Base-by-base conservation (phyloP, 208 protist species). In the Wallacemonas rigidus region DNA sequence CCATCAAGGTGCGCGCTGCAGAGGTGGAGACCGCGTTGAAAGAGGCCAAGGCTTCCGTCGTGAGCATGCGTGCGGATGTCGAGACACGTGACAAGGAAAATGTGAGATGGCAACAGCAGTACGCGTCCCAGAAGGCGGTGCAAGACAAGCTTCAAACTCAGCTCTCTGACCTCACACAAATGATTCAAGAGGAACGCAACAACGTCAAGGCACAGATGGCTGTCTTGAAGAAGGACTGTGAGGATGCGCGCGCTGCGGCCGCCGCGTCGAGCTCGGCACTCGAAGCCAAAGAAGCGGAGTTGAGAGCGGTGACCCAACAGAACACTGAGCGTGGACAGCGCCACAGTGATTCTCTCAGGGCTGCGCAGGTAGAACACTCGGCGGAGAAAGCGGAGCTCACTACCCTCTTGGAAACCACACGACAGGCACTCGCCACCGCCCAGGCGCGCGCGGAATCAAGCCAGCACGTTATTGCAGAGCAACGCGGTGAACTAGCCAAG, bases 1-100 rank as follows among this genome's bases (percentile, higher is more conserved):
- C 60, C n/a, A 65, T 65, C 1, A 65, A 65, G 40, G 41, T n/a
- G 7, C 60, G 43, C 40, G 60, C 64, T 2, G 64, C 64, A 7
- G 64, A 69, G 26, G 6, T 17, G 17, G 15, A 43, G 7, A 41
- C 17, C 38, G 5, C 56, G 7, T 6, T 62, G 14, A 62, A n/a
- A 3, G 35, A 41, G 7, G 26, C 5, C 7, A 5, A 62, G 56
- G 6, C 17, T 3, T 7, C 56, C 35, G 26, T 41, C 3, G 36
- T 7, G 7, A 9, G 43, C 41, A 11, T 65, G 9, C 60, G 43
- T 26, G 41, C 11, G 60, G n/a, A 65, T 4, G 14, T 48, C 12
- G 40, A 36, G 40, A 15, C 41, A 5, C 15, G 5, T 11, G 60
- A 15, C 4, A 15, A 14, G 12, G 60, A 65, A 17, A 15, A 51